Base-by-base conservation (phyloP, 2,329 filamentous ascomycete species). In the Coleophoma cylindrospora region DNA sequence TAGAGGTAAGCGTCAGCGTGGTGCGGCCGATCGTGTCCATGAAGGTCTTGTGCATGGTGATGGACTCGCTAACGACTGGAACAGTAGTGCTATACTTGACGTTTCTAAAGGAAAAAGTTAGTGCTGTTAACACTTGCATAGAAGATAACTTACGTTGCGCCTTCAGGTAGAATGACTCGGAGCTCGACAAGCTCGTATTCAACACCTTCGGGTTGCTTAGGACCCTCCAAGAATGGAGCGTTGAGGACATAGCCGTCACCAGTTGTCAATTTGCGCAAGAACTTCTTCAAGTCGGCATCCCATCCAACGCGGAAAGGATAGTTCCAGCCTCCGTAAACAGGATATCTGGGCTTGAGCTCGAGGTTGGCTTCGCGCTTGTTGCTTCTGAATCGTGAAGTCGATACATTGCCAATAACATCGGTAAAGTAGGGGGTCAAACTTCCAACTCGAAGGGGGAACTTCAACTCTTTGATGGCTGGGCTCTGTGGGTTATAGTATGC, bases 251-350 rank as follows among this genome's bases (percentile, higher is more conserved):
- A 95, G n/a, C 82, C 80, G 52, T 89, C 83, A 22, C 77, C 78
- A 43, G 75, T 72, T 40, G 80, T 75, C 7, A 68, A 62, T 59
- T 75, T 81, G 61, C 89, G 84, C 57, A 99, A 67, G 67, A 89
- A 94, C 50, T 80, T 81, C 62, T 83, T 83, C 27, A 95, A 77
- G 58, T 95, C 83, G 47, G 88, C 85, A 72, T 97, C 95, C 94
- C 94, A 99, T 59, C 94, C 94, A 50, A 97, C 84, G 52, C 87
- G 89, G 75, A 97, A 99, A 57, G 89, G 94, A 71, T 96, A 97
- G 70, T 95, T 96, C 94, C 94, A 99, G 53, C 89, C 91, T 53
- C 94, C 94, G 63, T 96, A 99, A 21, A 99, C 69, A n/a, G 94
- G 94, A 69, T 95, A 99, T 47, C 94, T 83, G 17, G 94, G 94